phyloP scores from a whole-genome alignment of 73 alveolate genomes.

The Durusdinium trenchii region DNA sequence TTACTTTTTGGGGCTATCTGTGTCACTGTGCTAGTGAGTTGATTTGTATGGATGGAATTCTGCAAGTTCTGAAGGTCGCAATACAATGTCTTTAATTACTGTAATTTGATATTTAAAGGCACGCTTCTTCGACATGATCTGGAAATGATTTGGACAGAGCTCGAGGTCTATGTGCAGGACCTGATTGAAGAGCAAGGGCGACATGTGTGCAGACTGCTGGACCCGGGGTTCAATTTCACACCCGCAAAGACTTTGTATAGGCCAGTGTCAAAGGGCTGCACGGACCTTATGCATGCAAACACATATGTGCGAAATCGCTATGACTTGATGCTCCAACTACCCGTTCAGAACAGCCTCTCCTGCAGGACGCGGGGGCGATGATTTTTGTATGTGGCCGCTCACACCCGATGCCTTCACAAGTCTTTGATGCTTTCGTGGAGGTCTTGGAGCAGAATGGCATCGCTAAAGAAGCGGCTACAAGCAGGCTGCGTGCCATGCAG shows the following conservation, averaged over 20 bases:
- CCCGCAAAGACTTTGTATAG: background rate
- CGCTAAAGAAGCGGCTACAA: constrained; percentile 57
- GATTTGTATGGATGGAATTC: no score
- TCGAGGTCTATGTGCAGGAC: constrained; percentile 94
- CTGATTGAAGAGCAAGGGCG: constrained; percentile 55
- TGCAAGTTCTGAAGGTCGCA: no score
- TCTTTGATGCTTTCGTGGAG: constrained; percentile 89
- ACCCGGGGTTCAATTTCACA: constrained; percentile 19
- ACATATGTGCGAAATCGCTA: background rate
- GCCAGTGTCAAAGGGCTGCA: background rate
- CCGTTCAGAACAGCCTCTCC: background rate
- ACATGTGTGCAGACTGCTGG: constrained; percentile 55
- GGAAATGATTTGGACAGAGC: background rate
- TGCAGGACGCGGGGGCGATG: constrained; percentile 71
- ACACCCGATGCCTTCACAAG: constrained; percentile 96
- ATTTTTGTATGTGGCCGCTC: constrained; percentile 93
- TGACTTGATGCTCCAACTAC: no score
- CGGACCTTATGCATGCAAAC: background rate
- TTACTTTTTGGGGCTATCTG: no score
- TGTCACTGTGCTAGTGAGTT: no score
- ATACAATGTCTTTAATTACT: no score
- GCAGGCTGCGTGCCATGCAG: constrained; percentile 71
- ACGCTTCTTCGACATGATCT: no score
- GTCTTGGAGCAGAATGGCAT: constrained; percentile 79
- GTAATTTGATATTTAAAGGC: no score